These are phyloP conservation scores for Suhomyces chickasaworum DNA, from an alignment of 1,139 yeast species.

Conservation along the genomic window DNA sequence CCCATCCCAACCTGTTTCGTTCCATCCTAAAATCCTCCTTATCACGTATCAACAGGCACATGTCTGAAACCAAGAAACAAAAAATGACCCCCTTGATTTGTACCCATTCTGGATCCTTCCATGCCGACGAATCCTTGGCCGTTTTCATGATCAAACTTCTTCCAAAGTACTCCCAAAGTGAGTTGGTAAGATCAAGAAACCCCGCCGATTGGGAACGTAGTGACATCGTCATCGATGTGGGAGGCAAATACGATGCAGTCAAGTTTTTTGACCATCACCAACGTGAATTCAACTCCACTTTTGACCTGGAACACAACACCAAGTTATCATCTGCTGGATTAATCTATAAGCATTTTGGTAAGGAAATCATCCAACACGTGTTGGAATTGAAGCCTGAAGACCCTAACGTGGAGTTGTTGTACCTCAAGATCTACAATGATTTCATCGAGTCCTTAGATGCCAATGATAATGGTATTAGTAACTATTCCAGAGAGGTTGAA, in stretches of 20 bases:
- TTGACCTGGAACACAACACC: constrained; percentile 49
- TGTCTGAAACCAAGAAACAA: constrained; percentile 23
- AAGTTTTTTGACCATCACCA: constrained; percentile 97
- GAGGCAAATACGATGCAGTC: constrained; percentile 87
- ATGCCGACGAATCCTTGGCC: constrained; percentile 97
- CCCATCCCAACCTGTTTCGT: neutral
- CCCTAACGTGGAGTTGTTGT: constrained; percentile 58
- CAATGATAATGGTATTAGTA: constrained; percentile 88
- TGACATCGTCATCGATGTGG: constrained; percentile 92
- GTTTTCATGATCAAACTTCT: constrained; percentile 78
- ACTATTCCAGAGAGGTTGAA: constrained; percentile 58
- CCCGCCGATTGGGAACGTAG: constrained; percentile 81
- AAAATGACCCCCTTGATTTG: constrained; percentile 56
- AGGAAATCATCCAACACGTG: constrained; percentile 62
- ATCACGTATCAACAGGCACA: constrained; percentile 2
- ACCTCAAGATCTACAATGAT: constrained; percentile 75
- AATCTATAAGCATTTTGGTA: constrained; percentile 90
- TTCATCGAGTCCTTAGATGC: constrained; percentile 91
- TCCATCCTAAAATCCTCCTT: neutral
- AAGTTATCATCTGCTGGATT: constrained; percentile 93
- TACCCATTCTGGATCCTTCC: constrained; percentile 94
- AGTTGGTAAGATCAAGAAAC: constrained; percentile 79
- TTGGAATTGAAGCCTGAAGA: constrained; percentile 36
- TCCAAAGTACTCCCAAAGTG: constrained; percentile 68
- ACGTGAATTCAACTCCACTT: constrained; percentile 53